Conservation (phyloP, 352 stramenopile genomes). For the Thraustochytrium sp. region DNA sequence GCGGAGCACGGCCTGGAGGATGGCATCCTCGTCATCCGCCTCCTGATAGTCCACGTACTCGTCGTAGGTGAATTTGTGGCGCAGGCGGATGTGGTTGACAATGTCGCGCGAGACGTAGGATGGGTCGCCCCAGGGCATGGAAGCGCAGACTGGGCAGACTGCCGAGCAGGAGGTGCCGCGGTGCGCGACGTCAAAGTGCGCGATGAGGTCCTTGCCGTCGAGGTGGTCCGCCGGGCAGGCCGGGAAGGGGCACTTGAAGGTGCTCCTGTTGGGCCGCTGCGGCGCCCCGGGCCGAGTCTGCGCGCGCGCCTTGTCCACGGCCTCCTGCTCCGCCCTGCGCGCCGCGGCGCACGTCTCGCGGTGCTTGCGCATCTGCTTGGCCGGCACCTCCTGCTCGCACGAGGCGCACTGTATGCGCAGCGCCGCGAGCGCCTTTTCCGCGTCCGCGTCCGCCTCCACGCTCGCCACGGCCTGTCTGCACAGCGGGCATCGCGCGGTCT, state of each 20-base stretch:
- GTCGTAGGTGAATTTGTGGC: conserved; percentile 38
- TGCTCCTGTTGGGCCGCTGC: neutral
- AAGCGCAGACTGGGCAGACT: conserved; percentile 23
- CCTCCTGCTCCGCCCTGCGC: neutral
- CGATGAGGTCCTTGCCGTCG: conserved; percentile 28
- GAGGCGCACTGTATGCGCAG: neutral
- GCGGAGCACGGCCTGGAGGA: conserved; percentile 14
- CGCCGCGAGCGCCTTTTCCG: neutral
- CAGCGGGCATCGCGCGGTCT: neutral
- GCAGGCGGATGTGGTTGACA: conserved; percentile 30
- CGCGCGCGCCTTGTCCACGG: neutral
- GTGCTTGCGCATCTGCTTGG: neutral
- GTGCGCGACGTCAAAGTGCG: conserved; percentile 26
- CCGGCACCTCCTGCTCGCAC: neutral
- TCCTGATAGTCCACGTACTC: conserved; percentile 44
- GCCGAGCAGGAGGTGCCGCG: neutral
- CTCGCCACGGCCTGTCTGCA: neutral
- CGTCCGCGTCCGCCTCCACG: neutral
- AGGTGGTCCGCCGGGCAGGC: neutral
- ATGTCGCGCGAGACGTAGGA: conserved; percentile 22
- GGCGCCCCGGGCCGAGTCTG: neutral
- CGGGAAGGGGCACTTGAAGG: conserved; percentile 39
- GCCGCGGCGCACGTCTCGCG: neutral
- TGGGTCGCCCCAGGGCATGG: conserved; percentile 43
- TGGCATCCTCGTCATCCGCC: conserved; percentile 10